Evolutionary conservation across 805 yeast genomes (phyloP).

Genomic region (Myxozyma lipomycoides): DNA sequence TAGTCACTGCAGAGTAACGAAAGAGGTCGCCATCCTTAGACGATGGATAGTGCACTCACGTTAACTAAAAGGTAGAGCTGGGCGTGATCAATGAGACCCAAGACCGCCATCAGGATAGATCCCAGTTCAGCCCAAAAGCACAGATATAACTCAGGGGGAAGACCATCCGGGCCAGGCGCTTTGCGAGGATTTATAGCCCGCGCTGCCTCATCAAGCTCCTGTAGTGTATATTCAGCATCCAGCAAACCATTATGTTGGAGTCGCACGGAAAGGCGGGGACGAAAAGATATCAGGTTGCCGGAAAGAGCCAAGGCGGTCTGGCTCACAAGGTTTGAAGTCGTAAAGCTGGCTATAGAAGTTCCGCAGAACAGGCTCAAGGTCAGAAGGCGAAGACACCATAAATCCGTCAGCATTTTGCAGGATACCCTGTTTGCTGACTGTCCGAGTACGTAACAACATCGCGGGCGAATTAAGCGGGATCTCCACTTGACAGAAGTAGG

Average conservation of each 20-base stretch:
- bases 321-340: no score
- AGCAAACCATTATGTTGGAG: no score
- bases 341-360: background rate
- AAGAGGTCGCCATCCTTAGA: slow-evolving; percentile 2
- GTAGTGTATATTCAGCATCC: no score
- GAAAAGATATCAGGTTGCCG: no score
- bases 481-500: background rate
- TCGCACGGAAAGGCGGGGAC: no score
- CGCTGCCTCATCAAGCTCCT: background rate
- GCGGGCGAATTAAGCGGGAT: background rate
- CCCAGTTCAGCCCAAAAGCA: slow-evolving; percentile 7
- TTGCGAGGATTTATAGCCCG: background rate
- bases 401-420: no score
- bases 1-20: background rate
- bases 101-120: background rate
- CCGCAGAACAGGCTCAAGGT: background rate
- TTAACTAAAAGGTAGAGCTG: background rate
- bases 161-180: slow-evolving; percentile 10
- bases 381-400: no score
- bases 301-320: no score
- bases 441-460: background rate
- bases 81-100: background rate
- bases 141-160: slow-evolving; percentile 2
- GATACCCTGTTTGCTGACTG: background rate
- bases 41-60: background rate